Conservation (phyloP, 1,284 basidiomycete genomes). For the Rhizopogon parksii region DNA sequence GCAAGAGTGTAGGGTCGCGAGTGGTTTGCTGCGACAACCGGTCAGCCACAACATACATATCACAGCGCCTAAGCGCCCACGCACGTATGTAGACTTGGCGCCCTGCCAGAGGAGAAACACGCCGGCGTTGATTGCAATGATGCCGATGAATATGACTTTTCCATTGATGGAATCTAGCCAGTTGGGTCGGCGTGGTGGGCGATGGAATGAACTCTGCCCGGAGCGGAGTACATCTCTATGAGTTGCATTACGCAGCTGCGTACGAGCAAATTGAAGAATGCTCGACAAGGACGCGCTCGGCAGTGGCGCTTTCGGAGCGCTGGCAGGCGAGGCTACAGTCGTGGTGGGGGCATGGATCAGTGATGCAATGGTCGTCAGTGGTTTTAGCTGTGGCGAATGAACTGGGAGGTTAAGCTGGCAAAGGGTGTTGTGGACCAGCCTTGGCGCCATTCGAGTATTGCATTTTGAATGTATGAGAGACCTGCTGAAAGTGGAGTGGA, state of each 20-base stretch:
- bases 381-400: background rate
- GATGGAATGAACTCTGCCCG: constrained; percentile 23
- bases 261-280: constrained; percentile 15
- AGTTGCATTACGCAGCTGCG: constrained; percentile 17
- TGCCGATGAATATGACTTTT: constrained; percentile 35
- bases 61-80: constrained; percentile 14
- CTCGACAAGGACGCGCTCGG: background rate
- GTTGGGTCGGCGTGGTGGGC: constrained; percentile 7
- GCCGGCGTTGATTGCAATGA: constrained; percentile 40
- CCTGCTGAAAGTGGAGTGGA: constrained; percentile 4
- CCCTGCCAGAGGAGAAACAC: constrained; percentile 39
- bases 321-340: background rate
- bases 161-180: constrained; percentile 35
- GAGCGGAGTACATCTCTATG: constrained; percentile 17
- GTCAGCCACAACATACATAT: constrained; percentile 2
- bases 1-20: constrained; percentile 42
- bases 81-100: constrained; percentile 32
- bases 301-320: background rate
- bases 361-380: background rate
- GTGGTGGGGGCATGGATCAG: constrained; percentile 1
- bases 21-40: constrained; percentile 17
- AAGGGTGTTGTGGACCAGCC: background rate
- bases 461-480: constrained; percentile 1
- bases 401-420: background rate
- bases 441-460: background rate